Evolutionary conservation across 139 green algal species (phyloP).

Genomic region (Mesotaenium endlicherianum): DNA sequence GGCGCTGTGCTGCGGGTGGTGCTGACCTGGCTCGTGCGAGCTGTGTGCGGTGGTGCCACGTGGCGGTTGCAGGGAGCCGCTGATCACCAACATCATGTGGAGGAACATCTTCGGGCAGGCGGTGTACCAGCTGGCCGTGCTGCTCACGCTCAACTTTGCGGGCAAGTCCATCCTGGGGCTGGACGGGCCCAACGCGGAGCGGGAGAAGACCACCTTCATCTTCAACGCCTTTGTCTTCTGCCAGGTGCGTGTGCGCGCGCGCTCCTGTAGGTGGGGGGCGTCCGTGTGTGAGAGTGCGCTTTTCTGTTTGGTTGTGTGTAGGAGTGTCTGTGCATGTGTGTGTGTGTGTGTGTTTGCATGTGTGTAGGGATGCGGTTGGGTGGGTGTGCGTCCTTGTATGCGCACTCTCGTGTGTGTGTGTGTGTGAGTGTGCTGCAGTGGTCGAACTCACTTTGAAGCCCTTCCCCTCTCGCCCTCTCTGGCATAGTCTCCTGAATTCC

Average conservation of each 20-base stretch:
- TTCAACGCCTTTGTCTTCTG: constrained; percentile 96
- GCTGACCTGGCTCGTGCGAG: too few relatives aligned
- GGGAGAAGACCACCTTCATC: constrained; percentile 66
- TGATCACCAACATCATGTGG: constrained; percentile 91
- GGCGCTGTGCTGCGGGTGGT: too few relatives aligned
- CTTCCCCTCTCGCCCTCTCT: too few relatives aligned
- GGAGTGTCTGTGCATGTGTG: neutral
- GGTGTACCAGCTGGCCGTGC: constrained; percentile 81
- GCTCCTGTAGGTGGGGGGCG: too few relatives aligned
- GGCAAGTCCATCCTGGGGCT: constrained; percentile 9
- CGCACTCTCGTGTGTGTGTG: neutral
- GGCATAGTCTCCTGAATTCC: too few relatives aligned
- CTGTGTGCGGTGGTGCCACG: too few relatives aligned
- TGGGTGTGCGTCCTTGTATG: neutral
- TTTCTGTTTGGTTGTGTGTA: neutral
- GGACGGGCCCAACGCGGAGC: neutral
- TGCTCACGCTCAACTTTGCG: constrained; percentile 71
- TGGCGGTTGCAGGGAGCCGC: too few relatives aligned
- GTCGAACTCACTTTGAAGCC: too few relatives aligned
- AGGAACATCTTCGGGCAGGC: constrained; percentile 82
- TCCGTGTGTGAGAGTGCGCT: neutral
- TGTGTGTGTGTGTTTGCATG: neutral
- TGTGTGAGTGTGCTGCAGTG: neutral
- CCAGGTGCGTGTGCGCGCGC: constrained; percentile 39
- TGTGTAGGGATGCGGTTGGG: neutral